A percentile compares a stretch with the other conserved stretches of the same genome.
phyloP scores from a whole-genome alignment of 2,329 filamentous ascomycete genomes.

The Penicillium hordei region DNA sequence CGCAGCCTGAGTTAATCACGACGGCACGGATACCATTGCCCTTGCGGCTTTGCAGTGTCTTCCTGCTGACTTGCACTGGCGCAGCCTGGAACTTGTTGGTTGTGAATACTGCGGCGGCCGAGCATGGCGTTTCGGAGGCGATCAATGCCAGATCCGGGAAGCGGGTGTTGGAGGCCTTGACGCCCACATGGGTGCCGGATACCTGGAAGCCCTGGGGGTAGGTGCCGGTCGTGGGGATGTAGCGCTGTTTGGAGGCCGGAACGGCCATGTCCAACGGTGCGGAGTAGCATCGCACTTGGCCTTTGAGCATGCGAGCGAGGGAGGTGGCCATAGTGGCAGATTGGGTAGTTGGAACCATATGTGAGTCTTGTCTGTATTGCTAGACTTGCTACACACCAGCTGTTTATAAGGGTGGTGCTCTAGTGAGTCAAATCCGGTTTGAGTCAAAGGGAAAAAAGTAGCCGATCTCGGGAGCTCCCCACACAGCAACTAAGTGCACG shows the following conservation, averaged over 20 bases:
- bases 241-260: conserved; percentile 82
- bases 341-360: conserved; percentile 31
- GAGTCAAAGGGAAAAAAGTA: conserved; percentile 16
- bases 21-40: conserved; percentile 75
- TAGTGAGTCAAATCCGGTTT: conserved; percentile 14
- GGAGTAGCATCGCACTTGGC: conserved; percentile 47
- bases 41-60: conserved; percentile 65
- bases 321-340: conserved; percentile 34
- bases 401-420: neutral
- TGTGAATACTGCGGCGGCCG: conserved; percentile 90
- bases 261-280: conserved; percentile 53
- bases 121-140: conserved; percentile 79
- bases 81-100: conserved; percentile 98
- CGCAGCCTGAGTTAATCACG: conserved; percentile 92
- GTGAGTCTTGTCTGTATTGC: neutral
- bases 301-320: conserved; percentile 38
- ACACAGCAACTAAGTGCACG: conserved; percentile 12
- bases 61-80: conserved; percentile 80
- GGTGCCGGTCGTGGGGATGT: conserved; percentile 77
- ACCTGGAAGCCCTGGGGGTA: conserved; percentile 90
- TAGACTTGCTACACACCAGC: conserved; percentile 4
- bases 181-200: conserved; percentile 84
- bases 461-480: conserved; percentile 21
- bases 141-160: conserved; percentile 90
- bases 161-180: conserved; percentile 88